These are phyloP conservation scores for Alternaria ethzedia DNA, from an alignment of 2,329 filamentous ascomycete species.

Conservation along the genomic window DNA sequence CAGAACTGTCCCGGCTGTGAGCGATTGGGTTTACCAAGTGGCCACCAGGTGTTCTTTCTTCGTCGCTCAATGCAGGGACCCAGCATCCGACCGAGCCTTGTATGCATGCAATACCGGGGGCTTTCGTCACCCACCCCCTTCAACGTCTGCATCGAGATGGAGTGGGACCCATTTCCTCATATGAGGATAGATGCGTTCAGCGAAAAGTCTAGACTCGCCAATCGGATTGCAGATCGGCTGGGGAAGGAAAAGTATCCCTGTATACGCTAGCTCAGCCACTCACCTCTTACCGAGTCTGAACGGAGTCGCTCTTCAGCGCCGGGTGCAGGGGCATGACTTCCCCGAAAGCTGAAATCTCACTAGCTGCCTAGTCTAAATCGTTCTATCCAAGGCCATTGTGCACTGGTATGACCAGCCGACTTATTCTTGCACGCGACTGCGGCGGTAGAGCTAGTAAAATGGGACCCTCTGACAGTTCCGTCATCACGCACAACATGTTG, in stretches of 20 bases:
- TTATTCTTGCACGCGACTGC: constrained; percentile 40
- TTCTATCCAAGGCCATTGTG: constrained; percentile 19
- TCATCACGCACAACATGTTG: constrained; percentile 31
- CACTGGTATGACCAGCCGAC: constrained; percentile 18
- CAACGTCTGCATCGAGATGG: constrained; percentile 22
- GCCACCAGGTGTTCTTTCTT: not conserved
- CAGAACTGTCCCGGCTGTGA: not conserved
- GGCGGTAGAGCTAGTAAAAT: constrained; percentile 47
- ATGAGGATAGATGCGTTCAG: constrained; percentile 29
- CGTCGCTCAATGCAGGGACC: constrained; percentile 19
- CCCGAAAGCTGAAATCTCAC: constrained; percentile 32
- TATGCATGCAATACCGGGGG: constrained; percentile 1
- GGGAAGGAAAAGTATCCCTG: constrained; percentile 25
- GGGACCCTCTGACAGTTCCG: constrained; percentile 26
- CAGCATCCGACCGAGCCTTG: constrained; percentile 4
- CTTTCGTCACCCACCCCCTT: constrained; percentile 9
- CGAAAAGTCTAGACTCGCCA: constrained; percentile 37
- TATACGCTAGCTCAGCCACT: constrained; percentile 35
- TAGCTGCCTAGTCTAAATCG: constrained; percentile 24
- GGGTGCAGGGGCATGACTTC: constrained; percentile 42
- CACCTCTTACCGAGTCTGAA: constrained; percentile 28
- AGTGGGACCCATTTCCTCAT: constrained; percentile 19
- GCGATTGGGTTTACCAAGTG: not conserved
- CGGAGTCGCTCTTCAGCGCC: constrained; percentile 26
- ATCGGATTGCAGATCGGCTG: constrained; percentile 41